Conservation (phyloP, 192 early-diverging fungal genomes). For the Mortierella antarctica region DNA sequence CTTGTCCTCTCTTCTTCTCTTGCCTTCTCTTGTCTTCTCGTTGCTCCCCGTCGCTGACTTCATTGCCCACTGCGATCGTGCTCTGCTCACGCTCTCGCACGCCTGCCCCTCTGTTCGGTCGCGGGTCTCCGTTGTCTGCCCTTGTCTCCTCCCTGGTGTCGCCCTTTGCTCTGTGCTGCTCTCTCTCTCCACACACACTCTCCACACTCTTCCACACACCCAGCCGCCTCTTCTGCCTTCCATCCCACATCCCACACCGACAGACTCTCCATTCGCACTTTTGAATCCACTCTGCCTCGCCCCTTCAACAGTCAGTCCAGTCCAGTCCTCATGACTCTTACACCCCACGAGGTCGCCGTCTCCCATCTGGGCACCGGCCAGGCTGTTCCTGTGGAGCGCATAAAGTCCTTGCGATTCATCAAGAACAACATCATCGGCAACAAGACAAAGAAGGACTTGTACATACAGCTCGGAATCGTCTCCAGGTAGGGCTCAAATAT, state of each 20-base stretch:
- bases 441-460: slow-evolving; percentile 82
- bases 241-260: slow-evolving; percentile 1
- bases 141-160: neutral
- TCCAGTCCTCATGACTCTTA: slow-evolving; percentile 56
- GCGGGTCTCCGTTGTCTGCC: neutral
- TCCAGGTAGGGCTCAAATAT: slow-evolving; percentile 54
- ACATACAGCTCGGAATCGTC: slow-evolving; percentile 69
- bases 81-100: neutral
- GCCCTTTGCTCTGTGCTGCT: neutral
- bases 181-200: neutral
- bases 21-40: too few species aligned
- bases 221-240: neutral
- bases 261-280: neutral
- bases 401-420: slow-evolving; percentile 74
- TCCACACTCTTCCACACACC: neutral
- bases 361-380: slow-evolving; percentile 58
- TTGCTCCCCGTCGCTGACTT: neutral
- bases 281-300: neutral
- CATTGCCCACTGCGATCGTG: neutral
- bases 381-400: slow-evolving; percentile 41
- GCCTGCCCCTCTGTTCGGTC: neutral
- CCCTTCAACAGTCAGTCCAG: neutral
- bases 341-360: slow-evolving; percentile 65
- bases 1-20: neutral
- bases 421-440: slow-evolving; percentile 89